Base-by-base conservation (phyloP, 352 stramenopile species). In the Phytophthora sp. region DNA sequence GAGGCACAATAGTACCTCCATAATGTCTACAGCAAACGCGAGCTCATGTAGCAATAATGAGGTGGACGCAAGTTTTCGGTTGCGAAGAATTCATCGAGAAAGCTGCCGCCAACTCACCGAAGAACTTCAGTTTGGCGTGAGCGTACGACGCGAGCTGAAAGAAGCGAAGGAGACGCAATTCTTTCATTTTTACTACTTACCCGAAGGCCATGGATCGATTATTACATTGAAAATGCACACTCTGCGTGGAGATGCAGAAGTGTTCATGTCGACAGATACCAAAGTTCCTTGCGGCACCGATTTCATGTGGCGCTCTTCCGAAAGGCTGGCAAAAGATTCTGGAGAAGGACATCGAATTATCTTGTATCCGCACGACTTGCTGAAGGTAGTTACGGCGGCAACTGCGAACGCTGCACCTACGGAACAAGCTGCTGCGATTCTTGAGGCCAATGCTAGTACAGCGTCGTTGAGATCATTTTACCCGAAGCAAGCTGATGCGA, bases 221-320 rank as follows among this genome's bases (percentile, higher is more conserved):
- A 50, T 91, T 32, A 93, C 84, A 1, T 34, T 91, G 23, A 80
- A 81, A 42, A 69, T 93, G 24, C 70, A 87, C 34, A 49, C 76
- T 0, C 18, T 68, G 1, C 18, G 46, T 7, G 84, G 84, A 20
- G 75, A 89, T 17, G 82, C 78, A 2, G 80, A 90, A 31, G 46
- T 87, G 34, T 90, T 91, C 43, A 55, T 93, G 64, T 91, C 82
- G 0, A 90, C 79, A 0, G 66, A 88, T n/a, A 93, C 84, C 10
- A 79, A 72, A 46, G 80, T 78, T 2, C 84, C 82, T 11, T 89
- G 82, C 42, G 54, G 69, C 9, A 86, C 77, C 0, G 82, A 93
- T 37, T 91, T 82, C 42, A 90, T 84, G 84, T 93, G 84, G 84
- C 70, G 77, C 10, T 82, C 77, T 1, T 49, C 30, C 38, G 67